phyloP scores from a whole-genome alignment of 352 stramenopile species.

The Saprolegnia parasitica region DNA sequence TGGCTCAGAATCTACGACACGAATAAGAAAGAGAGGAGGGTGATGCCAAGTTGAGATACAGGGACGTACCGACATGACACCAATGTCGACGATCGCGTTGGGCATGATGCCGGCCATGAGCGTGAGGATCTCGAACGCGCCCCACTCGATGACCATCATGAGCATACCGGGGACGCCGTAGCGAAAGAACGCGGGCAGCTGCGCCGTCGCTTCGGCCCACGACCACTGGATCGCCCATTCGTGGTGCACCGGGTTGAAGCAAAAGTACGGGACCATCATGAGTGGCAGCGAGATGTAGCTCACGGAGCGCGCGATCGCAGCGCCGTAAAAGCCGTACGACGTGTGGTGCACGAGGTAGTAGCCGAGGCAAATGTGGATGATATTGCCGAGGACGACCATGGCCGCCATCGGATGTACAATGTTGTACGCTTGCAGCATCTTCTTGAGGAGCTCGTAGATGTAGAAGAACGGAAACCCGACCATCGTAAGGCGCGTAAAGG shows the following conservation, averaged over 20 bases:
- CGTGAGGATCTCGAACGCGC: slow-evolving; percentile 60
- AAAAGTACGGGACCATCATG: slow-evolving; percentile 34
- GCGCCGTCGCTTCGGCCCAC: slow-evolving; percentile 38
- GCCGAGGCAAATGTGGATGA: slow-evolving; percentile 58
- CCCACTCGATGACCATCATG: slow-evolving; percentile 67
- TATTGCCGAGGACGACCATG: slow-evolving; percentile 48
- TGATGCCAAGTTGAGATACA: neutral
- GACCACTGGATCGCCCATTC: slow-evolving; percentile 65
- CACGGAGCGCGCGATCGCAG: slow-evolving; percentile 54
- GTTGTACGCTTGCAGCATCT: slow-evolving; percentile 68
- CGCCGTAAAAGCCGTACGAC: slow-evolving; percentile 57
- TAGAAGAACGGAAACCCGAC: slow-evolving; percentile 75
- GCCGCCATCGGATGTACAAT: slow-evolving; percentile 61
- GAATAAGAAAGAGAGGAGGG: no score
- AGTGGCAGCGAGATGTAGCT: slow-evolving; percentile 52
- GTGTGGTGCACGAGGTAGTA: slow-evolving; percentile 70
- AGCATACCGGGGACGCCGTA: slow-evolving; percentile 53
- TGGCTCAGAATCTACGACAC: slow-evolving; percentile 26
- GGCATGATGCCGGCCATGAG: slow-evolving; percentile 54
- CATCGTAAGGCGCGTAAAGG: slow-evolving; percentile 36
- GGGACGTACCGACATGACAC: slow-evolving; percentile 44
- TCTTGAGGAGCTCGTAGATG: slow-evolving; percentile 68
- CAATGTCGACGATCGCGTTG: slow-evolving; percentile 46
- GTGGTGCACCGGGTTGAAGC: slow-evolving; percentile 33
- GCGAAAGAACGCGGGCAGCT: slow-evolving; percentile 50